Conservation (phyloP, 768 basidiomycete genomes). For the Candolleomyces eurysporus region DNA sequence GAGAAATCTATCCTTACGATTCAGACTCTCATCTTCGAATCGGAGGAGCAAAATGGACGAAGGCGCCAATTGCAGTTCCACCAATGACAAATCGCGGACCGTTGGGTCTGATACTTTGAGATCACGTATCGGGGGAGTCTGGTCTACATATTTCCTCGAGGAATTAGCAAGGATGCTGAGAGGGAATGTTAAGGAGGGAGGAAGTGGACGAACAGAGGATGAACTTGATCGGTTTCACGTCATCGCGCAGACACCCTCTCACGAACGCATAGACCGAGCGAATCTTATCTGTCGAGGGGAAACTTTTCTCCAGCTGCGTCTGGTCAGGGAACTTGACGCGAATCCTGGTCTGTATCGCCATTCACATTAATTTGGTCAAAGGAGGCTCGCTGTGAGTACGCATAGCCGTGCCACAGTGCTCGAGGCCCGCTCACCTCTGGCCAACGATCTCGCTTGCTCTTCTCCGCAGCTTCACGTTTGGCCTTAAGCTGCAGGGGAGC, state of each 20-base stretch:
- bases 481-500: conserved; percentile 70
- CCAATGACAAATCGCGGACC: conserved; percentile 65
- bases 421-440: conserved; percentile 52
- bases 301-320: conserved; percentile 75
- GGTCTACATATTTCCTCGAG: conserved; percentile 45
- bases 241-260: conserved; percentile 64
- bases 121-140: conserved; percentile 79
- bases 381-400: not conserved
- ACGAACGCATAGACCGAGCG: conserved; percentile 85
- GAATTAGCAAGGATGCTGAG: not conserved
- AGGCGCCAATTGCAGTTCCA: conserved; percentile 74
- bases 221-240: conserved; percentile 78
- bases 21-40: conserved; percentile 71
- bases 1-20: conserved; percentile 44
- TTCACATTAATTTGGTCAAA: conserved; percentile 1
- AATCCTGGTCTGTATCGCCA: conserved; percentile 62
- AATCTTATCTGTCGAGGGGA: conserved; percentile 79
- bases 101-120: conserved; percentile 76
- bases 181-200: not conserved
- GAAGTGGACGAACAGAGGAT: conserved; percentile 63
- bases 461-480: conserved; percentile 59
- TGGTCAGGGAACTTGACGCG: conserved; percentile 80
- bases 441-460: conserved; percentile 64
- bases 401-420: not conserved
- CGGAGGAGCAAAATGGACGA: conserved; percentile 74